These are phyloP conservation scores for Chaetomium tenue DNA, from an alignment of 495 filamentous ascomycete species.

Conservation along the genomic window DNA sequence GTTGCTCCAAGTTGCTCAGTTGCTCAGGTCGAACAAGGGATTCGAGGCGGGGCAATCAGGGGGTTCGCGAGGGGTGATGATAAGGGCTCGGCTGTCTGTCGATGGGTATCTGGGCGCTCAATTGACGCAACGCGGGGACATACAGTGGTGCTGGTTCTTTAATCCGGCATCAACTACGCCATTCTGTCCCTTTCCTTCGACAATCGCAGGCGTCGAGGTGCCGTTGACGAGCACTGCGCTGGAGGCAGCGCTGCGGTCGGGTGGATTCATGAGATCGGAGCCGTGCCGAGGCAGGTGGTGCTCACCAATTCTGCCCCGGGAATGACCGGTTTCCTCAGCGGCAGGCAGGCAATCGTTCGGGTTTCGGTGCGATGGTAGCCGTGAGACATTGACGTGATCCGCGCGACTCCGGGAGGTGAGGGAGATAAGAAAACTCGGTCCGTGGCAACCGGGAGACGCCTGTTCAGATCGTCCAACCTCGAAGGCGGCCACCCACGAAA, in stretches of 20 bases:
- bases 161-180: conserved; percentile 67
- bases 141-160: conserved; percentile 74
- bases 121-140: conserved; percentile 27
- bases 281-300: conserved; percentile 5
- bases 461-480: neutral
- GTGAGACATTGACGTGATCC: conserved; percentile 2
- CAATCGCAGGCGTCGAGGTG: conserved; percentile 22
- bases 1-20: neutral
- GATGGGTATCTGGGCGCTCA: neutral
- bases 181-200: conserved; percentile 24
- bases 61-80: neutral
- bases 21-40: neutral
- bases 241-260: conserved; percentile 32
- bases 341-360: neutral
- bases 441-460: neutral
- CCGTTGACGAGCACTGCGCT: conserved; percentile 33
- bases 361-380: neutral
- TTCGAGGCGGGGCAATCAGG: conserved; percentile 1
- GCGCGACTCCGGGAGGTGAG: neutral
- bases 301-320: conserved; percentile 9
- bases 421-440: neutral
- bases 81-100: neutral
- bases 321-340: conserved; percentile 1
- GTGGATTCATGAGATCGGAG: conserved; percentile 30
- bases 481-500: neutral